phyloP scores from a whole-genome alignment of 1,139 yeast genomes.

The Eremothecium sinecaudum region DNA sequence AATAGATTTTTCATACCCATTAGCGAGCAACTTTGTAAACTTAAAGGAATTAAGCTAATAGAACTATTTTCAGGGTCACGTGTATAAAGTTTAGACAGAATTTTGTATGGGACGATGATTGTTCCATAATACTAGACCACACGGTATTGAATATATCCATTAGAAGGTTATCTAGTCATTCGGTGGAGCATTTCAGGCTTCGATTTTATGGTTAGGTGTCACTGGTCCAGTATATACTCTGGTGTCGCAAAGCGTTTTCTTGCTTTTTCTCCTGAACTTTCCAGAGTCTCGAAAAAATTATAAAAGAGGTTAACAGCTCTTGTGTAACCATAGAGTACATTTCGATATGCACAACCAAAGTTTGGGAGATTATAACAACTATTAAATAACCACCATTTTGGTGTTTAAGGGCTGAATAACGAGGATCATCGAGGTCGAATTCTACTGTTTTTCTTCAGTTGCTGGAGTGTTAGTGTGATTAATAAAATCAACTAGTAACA shows the following conservation, averaged over 20 bases:
- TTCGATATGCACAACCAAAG: neutral
- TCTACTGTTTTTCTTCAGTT: neutral
- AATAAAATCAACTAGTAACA: neutral
- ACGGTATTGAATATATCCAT: neutral
- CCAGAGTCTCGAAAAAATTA: slow-evolving; percentile 2
- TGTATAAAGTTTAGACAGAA: no score
- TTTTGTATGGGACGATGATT: no score
- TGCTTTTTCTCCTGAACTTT: slow-evolving; percentile 2
- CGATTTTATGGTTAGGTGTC: neutral
- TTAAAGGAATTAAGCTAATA: no score
- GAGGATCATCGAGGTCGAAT: neutral
- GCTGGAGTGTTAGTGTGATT: neutral
- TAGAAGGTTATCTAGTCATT: neutral
- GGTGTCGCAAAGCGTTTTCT: slow-evolving; percentile 3
- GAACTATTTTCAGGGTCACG: no score
- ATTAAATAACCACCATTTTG: neutral
- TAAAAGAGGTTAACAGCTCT: slow-evolving; percentile 1
- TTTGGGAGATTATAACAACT: neutral
- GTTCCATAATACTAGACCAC: neutral
- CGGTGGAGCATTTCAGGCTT: neutral
- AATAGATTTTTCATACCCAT: no score
- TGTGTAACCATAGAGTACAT: neutral
- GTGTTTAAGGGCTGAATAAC: neutral
- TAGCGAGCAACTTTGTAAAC: no score
- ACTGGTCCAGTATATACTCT: neutral